Evolutionary conservation across 805 yeast genomes (phyloP), one percentile per base, ranked within the genome.

Genomic region (Candida fluviatilis): DNA sequence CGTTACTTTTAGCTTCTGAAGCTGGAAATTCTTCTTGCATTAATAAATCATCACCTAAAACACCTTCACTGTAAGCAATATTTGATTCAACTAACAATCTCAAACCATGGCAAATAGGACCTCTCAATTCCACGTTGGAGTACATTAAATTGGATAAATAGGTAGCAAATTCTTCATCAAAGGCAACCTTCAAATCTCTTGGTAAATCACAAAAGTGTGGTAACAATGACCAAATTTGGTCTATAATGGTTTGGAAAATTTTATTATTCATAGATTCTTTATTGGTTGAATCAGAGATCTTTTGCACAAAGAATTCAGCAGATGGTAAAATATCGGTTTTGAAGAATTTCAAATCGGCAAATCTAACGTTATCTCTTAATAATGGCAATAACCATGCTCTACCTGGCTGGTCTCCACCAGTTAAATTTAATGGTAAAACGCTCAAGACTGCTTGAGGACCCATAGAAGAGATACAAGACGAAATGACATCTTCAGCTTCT

Each of bases 321-420:
- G 82, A 59, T 18, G 98, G 98, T 12, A 84, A 59, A 37, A 93
- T 73, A 27, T 80, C 69, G 16, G 62, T 60, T 41, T 75, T 71
- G 61, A 78, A 93, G 55, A 71, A 86, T 0, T 73, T 66, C 39
- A 93, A 66, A 34, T 73, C 71, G 2, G 97, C 83, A 51, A 78
- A 75, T 50, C 81, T 75, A 18, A 88, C 84, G 52, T 86, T 80
- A 52, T 90, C 97, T 64, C 97, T 82, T 44, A 93, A 73, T 24
- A 93, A 58, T 8, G 99, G 99, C 47, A 93, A 73, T 50, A 93
- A 55, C 97, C 98, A 93, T 33, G 97, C 97, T 57, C 98, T 78
- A 33, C 97, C 97, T n/a, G 81, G 74, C 31, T 73, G 70, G 18
- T 66, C 50, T 16, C 65, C 58, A 4, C 82, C 77, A 33, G 74